Evolutionary conservation across 2,329 filamentous ascomycete genomes (phyloP).

Genomic region (Tolypocladium ophioglossoides): DNA sequence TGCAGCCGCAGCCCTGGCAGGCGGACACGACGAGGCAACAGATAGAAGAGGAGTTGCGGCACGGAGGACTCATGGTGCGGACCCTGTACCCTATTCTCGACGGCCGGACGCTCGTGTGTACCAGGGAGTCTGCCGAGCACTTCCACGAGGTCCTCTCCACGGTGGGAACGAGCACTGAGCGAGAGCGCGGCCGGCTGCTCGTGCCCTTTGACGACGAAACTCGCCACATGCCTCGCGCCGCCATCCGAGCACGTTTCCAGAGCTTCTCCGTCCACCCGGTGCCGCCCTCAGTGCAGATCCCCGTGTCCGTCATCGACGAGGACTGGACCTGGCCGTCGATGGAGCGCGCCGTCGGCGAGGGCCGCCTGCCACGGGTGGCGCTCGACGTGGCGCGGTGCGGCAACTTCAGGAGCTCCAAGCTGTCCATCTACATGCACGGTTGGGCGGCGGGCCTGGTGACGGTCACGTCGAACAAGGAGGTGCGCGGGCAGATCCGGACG

Average conservation of each 20-base stretch:
- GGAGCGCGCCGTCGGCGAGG: conserved; percentile 10
- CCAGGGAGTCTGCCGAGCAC: conserved; percentile 25
- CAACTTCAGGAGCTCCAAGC: conserved; percentile 24
- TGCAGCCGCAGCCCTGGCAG: conserved; percentile 23
- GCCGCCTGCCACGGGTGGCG: conserved; percentile 20
- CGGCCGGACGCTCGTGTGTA: conserved; percentile 24
- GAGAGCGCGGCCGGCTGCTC: conserved; percentile 22
- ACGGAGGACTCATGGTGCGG: conserved; percentile 21
- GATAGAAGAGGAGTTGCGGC: conserved; percentile 22
- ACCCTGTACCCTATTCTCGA: conserved; percentile 23
- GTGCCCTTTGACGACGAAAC: conserved; percentile 15
- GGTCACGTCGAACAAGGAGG: conserved; percentile 30
- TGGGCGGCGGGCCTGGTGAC: conserved; percentile 24
- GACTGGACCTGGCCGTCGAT: conserved; percentile 17
- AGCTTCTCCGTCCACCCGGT: conserved; percentile 20
- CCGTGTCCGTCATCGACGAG: conserved; percentile 19
- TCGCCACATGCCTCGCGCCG: conserved; percentile 3
- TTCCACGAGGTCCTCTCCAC: conserved; percentile 25
- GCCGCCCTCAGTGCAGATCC: conserved; percentile 21
- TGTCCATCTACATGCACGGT: conserved; percentile 28
- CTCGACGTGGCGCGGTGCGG: conserved; percentile 20
- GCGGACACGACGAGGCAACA: conserved; percentile 19
- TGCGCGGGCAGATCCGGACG: conserved; percentile 22
- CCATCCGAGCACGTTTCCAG: conserved; percentile 17
- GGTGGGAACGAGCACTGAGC: conserved; percentile 26